Evolutionary conservation across 495 filamentous ascomycete genomes (phyloP).

Genomic region (Aspergillus cavernicola): DNA sequence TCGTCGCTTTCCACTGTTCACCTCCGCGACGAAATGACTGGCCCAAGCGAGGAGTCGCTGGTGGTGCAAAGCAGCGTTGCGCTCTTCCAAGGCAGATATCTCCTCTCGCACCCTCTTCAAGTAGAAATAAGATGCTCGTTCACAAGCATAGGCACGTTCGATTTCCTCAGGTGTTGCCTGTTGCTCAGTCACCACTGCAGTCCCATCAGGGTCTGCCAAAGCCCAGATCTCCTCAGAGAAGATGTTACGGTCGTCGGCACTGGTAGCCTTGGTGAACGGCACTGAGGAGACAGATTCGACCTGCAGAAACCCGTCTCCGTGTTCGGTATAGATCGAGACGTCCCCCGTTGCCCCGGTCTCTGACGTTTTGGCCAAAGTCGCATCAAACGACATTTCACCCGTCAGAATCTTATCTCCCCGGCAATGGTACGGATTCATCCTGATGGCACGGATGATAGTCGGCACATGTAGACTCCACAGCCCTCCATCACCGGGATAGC

Average conservation of each 20-base stretch:
- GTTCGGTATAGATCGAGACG: not conserved
- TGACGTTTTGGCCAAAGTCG: not conserved
- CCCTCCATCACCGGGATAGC: not conserved
- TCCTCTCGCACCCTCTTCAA: too few relatives aligned
- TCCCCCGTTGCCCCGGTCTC: not conserved
- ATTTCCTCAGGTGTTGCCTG: too few relatives aligned
- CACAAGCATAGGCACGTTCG: too few relatives aligned
- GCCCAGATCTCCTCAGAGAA: conserved; percentile 11
- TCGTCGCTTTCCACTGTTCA: too few relatives aligned
- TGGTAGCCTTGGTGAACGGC: not conserved
- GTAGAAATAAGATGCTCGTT: too few relatives aligned
- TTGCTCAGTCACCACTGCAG: too few relatives aligned
- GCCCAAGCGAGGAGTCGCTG: too few relatives aligned
- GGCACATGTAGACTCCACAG: not conserved
- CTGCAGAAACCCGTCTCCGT: not conserved
- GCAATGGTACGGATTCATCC: not conserved
- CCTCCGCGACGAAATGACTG: too few relatives aligned
- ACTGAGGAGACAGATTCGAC: not conserved
- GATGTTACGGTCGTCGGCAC: not conserved
- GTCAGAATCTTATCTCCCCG: not conserved
- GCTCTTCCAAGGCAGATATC: too few relatives aligned
- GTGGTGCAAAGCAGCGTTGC: too few relatives aligned
- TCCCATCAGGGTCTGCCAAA: not conserved
- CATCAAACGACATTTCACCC: not conserved
- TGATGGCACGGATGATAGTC: not conserved